A percentile compares a stretch with the other conserved stretches of the same genome.
These are phyloP conservation scores for Colletotrichum tropicale DNA, from an alignment of 2,329 filamentous ascomycete species.

Conservation along the genomic window DNA sequence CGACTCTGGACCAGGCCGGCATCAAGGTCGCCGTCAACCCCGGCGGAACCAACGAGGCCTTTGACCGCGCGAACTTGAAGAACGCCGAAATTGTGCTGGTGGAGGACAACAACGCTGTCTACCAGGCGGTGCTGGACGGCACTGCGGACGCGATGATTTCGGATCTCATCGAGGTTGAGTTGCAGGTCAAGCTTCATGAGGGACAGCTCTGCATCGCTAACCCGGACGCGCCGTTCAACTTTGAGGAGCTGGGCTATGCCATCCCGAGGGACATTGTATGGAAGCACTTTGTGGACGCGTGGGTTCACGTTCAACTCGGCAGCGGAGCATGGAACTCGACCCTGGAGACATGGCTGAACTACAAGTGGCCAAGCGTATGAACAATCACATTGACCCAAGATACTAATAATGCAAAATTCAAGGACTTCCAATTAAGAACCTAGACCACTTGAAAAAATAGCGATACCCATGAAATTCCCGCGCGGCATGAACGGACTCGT, in stretches of 20 bases:
- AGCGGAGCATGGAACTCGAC: slow-evolving; percentile 18
- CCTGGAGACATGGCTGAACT: slow-evolving; percentile 13
- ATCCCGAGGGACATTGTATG: slow-evolving; percentile 8
- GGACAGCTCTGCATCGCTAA: slow-evolving; percentile 15
- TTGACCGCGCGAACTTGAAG: slow-evolving; percentile 18
- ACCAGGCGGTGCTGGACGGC: slow-evolving; percentile 6
- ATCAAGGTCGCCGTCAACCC: slow-evolving; percentile 17
- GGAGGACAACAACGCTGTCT: slow-evolving; percentile 18
- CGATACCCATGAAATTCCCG: background rate
- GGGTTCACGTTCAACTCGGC: slow-evolving; percentile 16
- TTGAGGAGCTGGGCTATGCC: slow-evolving; percentile 17
- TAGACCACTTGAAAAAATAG: background rate
- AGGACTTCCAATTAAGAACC: background rate
- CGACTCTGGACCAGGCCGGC: slow-evolving; percentile 1
- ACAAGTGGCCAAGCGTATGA: slow-evolving; percentile 14
- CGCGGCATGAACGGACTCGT: background rate
- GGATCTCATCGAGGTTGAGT: slow-evolving; percentile 15
- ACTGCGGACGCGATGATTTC: slow-evolving; percentile 18
- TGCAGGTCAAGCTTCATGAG: slow-evolving; percentile 5
- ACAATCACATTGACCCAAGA: background rate
- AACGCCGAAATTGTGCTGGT: slow-evolving; percentile 4
- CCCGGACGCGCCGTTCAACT: slow-evolving; percentile 11
- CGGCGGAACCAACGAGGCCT: slow-evolving; percentile 17
- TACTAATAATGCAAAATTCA: background rate
- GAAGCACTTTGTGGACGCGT: slow-evolving; percentile 20